A percentile compares a stretch with the other conserved stretches of the same genome.
phyloP scores from a whole-genome alignment of 768 basidiomycete genomes.

The Calvatia gigantea region DNA sequence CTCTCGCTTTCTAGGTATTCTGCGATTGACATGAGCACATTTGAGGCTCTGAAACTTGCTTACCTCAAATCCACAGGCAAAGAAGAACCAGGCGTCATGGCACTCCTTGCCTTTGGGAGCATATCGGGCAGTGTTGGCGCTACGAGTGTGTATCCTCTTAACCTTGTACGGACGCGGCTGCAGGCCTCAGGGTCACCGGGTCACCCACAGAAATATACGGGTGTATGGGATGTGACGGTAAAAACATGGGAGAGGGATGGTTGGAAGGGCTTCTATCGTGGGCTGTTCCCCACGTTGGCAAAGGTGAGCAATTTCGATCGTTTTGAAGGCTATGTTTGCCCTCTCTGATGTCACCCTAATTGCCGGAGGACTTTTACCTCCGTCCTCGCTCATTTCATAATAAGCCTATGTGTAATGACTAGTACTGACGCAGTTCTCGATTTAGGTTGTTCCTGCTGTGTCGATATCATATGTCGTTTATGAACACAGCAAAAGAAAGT shows the following conservation, averaged over 20 bases:
- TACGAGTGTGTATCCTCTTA: constrained; percentile 88
- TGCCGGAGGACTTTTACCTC: constrained; percentile 4
- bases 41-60: constrained; percentile 90
- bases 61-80: constrained; percentile 84
- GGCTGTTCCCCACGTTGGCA: constrained; percentile 86
- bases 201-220: constrained; percentile 87
- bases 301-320: constrained; percentile 50
- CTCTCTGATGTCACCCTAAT: neutral
- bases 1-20: constrained; percentile 53
- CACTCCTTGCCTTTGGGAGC: constrained; percentile 86
- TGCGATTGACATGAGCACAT: constrained; percentile 97
- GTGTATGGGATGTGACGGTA: constrained; percentile 78
- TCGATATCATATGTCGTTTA: constrained; percentile 97
- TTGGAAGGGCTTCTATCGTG: constrained; percentile 93
- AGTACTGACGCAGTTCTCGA: constrained; percentile 3
- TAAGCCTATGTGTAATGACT: neutral
- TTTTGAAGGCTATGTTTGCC: neutral
- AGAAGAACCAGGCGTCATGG: constrained; percentile 87
- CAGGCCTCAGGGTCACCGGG: constrained; percentile 97
- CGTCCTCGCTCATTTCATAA: constrained; percentile 8
- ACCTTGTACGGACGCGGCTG: constrained; percentile 88
- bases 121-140: constrained; percentile 93
- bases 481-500: constrained; percentile 82
- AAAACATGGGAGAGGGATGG: constrained; percentile 85
- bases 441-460: constrained; percentile 91